A percentile compares a stretch with the other conserved stretches of the same genome.
Evolutionary conservation across 768 basidiomycete genomes (phyloP).

Genomic region (Xerocomus brunneocitrinus): DNA sequence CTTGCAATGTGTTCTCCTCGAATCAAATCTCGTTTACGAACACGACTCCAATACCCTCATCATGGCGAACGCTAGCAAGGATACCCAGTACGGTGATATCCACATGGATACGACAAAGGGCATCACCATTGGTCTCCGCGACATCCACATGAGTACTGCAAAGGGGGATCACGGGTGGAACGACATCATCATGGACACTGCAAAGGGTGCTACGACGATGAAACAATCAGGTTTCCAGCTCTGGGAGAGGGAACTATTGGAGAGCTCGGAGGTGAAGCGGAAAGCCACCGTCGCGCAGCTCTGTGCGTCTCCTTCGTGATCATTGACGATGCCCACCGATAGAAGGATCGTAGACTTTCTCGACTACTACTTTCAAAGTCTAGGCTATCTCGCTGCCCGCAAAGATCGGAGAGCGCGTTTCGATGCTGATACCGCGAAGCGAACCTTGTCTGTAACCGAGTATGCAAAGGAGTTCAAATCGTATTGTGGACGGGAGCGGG

Average conservation of each 20-base stretch:
- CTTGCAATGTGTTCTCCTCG: not conserved
- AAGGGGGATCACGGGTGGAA: conserved; percentile 43
- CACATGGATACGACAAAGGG: conserved; percentile 81
- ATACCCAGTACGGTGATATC: conserved; percentile 47
- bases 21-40: not conserved
- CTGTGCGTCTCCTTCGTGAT: conserved; percentile 49
- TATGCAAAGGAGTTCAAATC: conserved; percentile 82
- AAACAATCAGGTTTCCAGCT: conserved; percentile 52
- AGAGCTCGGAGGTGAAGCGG: conserved; percentile 83
- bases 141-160: conserved; percentile 63
- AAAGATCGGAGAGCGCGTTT: conserved; percentile 82
- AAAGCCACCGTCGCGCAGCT: conserved; percentile 97
- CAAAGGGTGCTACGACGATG: conserved; percentile 41
- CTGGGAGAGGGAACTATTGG: conserved; percentile 85
- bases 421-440: conserved; percentile 72
- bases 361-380: conserved; percentile 95
- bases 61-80: conserved; percentile 15
- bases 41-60: not conserved
- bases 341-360: conserved; percentile 66
- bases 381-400: conserved; percentile 83
- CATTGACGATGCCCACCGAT: conserved; percentile 8
- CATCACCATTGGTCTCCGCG: conserved; percentile 40
- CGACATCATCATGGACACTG: conserved; percentile 64
- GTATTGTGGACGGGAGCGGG: conserved; percentile 91
- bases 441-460: conserved; percentile 52